phyloP scores from a whole-genome alignment of 2,329 filamentous ascomycete genomes.

The Pyrenophora teres region DNA sequence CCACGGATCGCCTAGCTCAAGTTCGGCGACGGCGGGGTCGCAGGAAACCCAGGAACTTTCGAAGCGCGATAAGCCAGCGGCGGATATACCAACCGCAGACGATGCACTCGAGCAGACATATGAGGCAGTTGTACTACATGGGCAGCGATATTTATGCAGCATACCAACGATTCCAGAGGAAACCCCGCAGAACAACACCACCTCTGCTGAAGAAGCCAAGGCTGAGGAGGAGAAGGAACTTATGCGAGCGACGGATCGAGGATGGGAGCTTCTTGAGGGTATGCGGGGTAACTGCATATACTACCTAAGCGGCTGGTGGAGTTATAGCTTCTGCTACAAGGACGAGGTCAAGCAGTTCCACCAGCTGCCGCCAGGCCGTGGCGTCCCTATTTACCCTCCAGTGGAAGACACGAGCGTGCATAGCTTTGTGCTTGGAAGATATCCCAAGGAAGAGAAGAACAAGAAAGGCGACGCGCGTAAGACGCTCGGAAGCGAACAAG shows the following conservation, averaged over 20 bases:
- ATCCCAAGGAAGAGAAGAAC: constrained; percentile 39
- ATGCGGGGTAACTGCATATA: constrained; percentile 84
- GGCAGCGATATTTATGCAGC: constrained; percentile 78
- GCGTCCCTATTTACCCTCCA: constrained; percentile 70
- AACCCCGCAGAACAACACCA: constrained; percentile 61
- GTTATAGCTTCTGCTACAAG: constrained; percentile 92
- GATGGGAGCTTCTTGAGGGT: constrained; percentile 77
- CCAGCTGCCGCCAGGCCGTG: constrained; percentile 71
- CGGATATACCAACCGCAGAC: constrained; percentile 21
- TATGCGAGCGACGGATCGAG: constrained; percentile 73
- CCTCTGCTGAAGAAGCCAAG: constrained; percentile 68
- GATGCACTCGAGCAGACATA: constrained; percentile 56
- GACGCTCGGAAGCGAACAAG: constrained; percentile 39
- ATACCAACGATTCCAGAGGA: constrained; percentile 72
- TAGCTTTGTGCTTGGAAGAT: constrained; percentile 76
- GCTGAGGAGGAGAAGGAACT: constrained; percentile 82
- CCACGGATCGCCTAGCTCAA: constrained; percentile 32
- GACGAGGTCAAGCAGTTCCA: constrained; percentile 89
- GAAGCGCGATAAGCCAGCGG: constrained; percentile 31
- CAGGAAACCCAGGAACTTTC: constrained; percentile 45
- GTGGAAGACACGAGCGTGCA: constrained; percentile 75
- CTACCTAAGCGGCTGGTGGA: constrained; percentile 90
- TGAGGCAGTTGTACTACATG: constrained; percentile 74
- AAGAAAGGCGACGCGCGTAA: constrained; percentile 32
- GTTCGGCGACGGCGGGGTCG: constrained; percentile 34